Percentiles rank a stretch among this genome's conserved stretches.
Conservation (phyloP, 2,329 filamentous ascomycete species). For the Sodiomyces alkalinus region DNA sequence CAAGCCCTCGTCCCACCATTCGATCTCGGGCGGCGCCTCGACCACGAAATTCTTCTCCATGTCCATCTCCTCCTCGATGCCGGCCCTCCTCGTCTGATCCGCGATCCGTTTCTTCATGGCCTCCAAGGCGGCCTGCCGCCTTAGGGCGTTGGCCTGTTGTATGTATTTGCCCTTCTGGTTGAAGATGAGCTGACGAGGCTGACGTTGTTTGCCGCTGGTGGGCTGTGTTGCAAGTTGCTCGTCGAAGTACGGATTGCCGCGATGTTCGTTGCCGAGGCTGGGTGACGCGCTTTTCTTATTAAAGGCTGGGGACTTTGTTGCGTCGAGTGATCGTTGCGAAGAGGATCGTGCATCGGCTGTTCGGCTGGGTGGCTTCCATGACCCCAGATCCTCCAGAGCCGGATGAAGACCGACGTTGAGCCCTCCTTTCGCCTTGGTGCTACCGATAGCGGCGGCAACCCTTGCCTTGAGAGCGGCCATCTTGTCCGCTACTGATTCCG, state of each 20-base stretch:
- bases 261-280: slow-evolving; percentile 11
- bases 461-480: slow-evolving; percentile 67
- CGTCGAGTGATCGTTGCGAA: slow-evolving; percentile 3
- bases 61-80: slow-evolving; percentile 80
- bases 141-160: slow-evolving; percentile 76
- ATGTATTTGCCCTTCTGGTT: slow-evolving; percentile 97
- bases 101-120: slow-evolving; percentile 91
- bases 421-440: slow-evolving; percentile 46
- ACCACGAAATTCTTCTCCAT: slow-evolving; percentile 82
- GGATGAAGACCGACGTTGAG: slow-evolving; percentile 66
- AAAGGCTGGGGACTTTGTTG: slow-evolving; percentile 11
- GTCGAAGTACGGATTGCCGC: slow-evolving; percentile 68
- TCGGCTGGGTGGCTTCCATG: slow-evolving; percentile 29
- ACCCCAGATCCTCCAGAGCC: slow-evolving; percentile 45
- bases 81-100: slow-evolving; percentile 72
- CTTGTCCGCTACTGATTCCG: slow-evolving; percentile 44
- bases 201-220: slow-evolving; percentile 42
- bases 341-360: slow-evolving; percentile 10
- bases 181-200: slow-evolving; percentile 68
- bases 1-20: slow-evolving; percentile 96
- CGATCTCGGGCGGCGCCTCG: slow-evolving; percentile 69
- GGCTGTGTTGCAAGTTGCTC: slow-evolving; percentile 46
- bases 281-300: slow-evolving; percentile 7
- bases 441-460: slow-evolving; percentile 58
- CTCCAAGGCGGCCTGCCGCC: slow-evolving; percentile 77